Conservation (phyloP, 176 grass and related monocot species). For the Otatea glauca region DNA sequence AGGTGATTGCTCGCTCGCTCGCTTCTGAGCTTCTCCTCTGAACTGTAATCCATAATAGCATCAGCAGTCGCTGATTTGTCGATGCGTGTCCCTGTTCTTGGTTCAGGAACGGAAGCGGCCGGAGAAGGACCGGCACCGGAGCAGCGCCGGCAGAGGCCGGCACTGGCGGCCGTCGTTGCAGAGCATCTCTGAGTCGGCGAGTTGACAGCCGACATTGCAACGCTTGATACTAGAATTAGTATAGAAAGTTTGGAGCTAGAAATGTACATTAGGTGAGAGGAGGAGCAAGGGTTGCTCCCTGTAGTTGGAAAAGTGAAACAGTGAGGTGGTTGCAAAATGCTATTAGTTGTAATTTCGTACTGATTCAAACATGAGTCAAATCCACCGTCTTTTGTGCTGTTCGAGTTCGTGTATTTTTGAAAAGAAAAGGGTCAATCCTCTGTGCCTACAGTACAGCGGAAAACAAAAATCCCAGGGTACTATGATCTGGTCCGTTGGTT, state of each 20-base stretch:
- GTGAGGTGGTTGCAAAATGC: background rate
- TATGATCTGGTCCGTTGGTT: background rate
- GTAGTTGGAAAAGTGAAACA: constrained; percentile 6
- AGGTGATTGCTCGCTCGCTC: background rate
- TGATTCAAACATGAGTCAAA: constrained; percentile 3
- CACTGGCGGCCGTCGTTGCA: constrained; percentile 56
- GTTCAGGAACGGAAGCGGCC: constrained; percentile 37
- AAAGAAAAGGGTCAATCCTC: too few relatives aligned
- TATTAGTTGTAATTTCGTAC: background rate
- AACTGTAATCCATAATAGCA: background rate
- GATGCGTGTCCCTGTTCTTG: background rate
- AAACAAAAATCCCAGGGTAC: background rate
- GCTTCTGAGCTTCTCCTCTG: background rate
- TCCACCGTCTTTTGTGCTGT: background rate
- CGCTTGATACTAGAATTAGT: background rate
- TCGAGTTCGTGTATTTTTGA: background rate
- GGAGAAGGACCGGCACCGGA: constrained; percentile 43
- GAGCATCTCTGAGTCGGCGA: constrained; percentile 54
- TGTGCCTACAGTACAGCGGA: background rate
- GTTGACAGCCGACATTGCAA: background rate
- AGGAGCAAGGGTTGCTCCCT: background rate
- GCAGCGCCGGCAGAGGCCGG: constrained; percentile 9
- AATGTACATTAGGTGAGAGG: constrained; percentile 29
- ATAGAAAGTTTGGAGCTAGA: constrained; percentile 16
- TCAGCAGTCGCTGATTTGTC: background rate